phyloP scores from a whole-genome alignment of 2,329 filamentous ascomycete genomes.

The Botryotinia narcissicola region DNA sequence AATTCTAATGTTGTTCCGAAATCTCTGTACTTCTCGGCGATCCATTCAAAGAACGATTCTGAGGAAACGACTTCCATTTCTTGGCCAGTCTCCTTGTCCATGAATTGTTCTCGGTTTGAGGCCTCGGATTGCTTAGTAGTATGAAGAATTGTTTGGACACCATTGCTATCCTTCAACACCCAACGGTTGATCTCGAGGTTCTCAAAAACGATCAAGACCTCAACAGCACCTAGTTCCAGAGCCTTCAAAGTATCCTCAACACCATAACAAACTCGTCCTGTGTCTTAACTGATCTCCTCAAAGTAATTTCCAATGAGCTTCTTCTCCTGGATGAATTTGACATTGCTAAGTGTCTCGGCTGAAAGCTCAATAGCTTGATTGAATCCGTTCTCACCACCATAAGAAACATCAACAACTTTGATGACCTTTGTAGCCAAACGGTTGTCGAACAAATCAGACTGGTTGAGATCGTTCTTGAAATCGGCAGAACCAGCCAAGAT shows the following conservation, averaged over 20 bases:
- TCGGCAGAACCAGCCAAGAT: slow-evolving; percentile 96
- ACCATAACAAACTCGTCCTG: slow-evolving; percentile 95
- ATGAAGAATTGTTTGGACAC: slow-evolving; percentile 73
- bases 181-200: slow-evolving; percentile 94
- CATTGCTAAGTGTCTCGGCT: slow-evolving; percentile 92
- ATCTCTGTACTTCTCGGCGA: slow-evolving; percentile 97
- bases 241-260: slow-evolving; percentile 97
- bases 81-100: slow-evolving; percentile 92
- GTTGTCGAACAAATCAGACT: slow-evolving; percentile 93
- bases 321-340: slow-evolving; percentile 99
- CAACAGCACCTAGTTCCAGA: slow-evolving; percentile 89
- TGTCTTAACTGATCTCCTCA: slow-evolving; percentile 97
- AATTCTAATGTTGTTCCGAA: slow-evolving; percentile 96
- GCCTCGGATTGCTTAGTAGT: slow-evolving; percentile 83
- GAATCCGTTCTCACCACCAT: slow-evolving; percentile 98
- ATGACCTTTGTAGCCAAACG: slow-evolving; percentile 94
- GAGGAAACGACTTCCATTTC: slow-evolving; percentile 94
- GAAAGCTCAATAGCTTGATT: slow-evolving; percentile 98
- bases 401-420: slow-evolving; percentile 98
- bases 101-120: slow-evolving; percentile 74
- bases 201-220: slow-evolving; percentile 94
- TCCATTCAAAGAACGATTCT: slow-evolving; percentile 97
- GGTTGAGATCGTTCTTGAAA: slow-evolving; percentile 99
- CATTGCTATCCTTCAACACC: slow-evolving; percentile 76
- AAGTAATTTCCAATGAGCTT: slow-evolving; percentile 99